Evolutionary conservation across 768 basidiomycete genomes (phyloP), one percentile per base, ranked within the genome.

Genomic region (Tremella mesenterica): DNA sequence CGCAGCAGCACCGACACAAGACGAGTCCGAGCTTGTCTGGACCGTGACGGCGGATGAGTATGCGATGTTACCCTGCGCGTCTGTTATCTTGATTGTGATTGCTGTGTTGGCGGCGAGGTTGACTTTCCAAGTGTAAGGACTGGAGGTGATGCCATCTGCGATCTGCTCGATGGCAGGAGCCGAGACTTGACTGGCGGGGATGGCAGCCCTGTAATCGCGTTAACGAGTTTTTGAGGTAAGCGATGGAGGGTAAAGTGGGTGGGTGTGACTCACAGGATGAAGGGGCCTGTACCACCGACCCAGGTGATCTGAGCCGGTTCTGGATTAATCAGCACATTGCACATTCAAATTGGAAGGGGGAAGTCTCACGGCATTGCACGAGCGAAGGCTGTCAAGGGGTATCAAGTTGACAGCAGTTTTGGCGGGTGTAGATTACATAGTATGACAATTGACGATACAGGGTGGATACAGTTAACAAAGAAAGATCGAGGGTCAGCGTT

Each of bases 201-300:
- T 75, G 54, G 87, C 56, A 41, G 63, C 56, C 21, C 61, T 41
- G 59, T 50, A 67, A 57, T 66, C 65, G 65, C 43, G 34, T 44
- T 9, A 44, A 30, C 10, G 26, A 43, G 36, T 16, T 0, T 9
- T 18, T 20, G 41, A 29, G 12, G 25, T 4, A 30, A 25, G 3
- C 7, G 12, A 6, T 44, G 12, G 10, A 23, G 41, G 39, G 21
- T n/a, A 52, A 4, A 25, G 21, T 10, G 50, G 3, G 25, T 3
- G 29, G 5, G 9, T 44, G 18, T 13, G 2, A 60, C 67, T 58
- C 41, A 64, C 65, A 69, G 27, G 56, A 64, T 66, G 70, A 57
- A 72, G 44, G 62, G 65, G 12, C 45, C 55, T 2, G 51, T 57
- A 51, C 64, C 60, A 52, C 62, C 64, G 18, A 25, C 38, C 67